Evolutionary conservation across 805 yeast genomes (phyloP), one percentile per base, ranked within the genome.

Genomic region (Lipomyces yamanashiensis): DNA sequence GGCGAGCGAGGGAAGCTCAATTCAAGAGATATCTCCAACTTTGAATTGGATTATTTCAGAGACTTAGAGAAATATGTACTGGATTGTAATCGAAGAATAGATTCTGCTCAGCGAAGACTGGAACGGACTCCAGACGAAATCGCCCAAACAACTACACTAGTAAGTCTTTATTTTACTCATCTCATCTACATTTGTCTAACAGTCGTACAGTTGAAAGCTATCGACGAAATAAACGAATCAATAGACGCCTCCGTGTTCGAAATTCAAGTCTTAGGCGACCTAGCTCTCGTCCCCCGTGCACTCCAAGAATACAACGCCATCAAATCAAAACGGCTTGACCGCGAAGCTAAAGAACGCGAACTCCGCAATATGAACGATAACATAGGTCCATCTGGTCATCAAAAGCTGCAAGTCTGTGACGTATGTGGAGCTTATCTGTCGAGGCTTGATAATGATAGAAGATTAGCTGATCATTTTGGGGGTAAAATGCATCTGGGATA

Each of bases 351-450:
- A 17, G 84, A 87, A 0, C 84, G 82, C 58, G 82, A 81, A 54
- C 86, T 88, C 3, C 77, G 88, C 48, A 81, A 79, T 33, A 76
- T 88, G 7, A 82, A 87, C 13, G 96, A 90, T 62, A 86, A 85
- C 71, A 81, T 88, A 7, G 95, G 96, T 1, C 93, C 90, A 70
- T 84, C 92, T 12, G 90, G 95, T 0, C 96, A 89, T 72, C 98
- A 92, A 71, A 90, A 90, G 74, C 79, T 92, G 52, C 97, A 92
- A 74, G 96, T 90, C 0, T 92, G 98, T 76, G 89, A 85, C 67
- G 86, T 85, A 1, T 92, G 98, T 76, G 97, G 96, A 0, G 96
- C 96, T 0, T 91, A 88, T 72, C 78, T 93, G 44, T 89, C 96
- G 8, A 79, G 93, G 65, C 77, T 92, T 61, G 98, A 92, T 74